These are phyloP conservation scores for Pythium coloratum DNA, from an alignment of 352 stramenopile species.

Conservation along the genomic window DNA sequence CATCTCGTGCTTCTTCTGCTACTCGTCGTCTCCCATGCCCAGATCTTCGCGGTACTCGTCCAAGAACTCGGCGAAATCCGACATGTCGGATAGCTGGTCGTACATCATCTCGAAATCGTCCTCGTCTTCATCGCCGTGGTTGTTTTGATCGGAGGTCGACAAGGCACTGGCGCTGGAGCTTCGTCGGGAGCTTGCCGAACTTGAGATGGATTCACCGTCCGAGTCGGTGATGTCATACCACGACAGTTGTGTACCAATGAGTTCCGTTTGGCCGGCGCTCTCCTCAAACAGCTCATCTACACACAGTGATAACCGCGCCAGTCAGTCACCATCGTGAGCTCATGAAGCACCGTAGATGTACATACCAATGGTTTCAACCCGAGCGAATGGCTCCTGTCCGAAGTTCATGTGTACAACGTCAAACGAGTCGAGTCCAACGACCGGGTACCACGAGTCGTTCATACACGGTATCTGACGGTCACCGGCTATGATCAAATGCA, in stretches of 20 bases:
- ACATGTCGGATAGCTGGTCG: slow-evolving; percentile 21
- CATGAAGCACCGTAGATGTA: background rate
- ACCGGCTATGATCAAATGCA: slow-evolving; percentile 23
- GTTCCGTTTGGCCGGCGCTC: slow-evolving; percentile 28
- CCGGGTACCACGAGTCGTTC: slow-evolving; percentile 65
- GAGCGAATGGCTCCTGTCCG: slow-evolving; percentile 68
- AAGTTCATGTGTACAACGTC: slow-evolving; percentile 84
- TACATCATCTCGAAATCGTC: slow-evolving; percentile 22
- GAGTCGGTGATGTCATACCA: slow-evolving; percentile 62
- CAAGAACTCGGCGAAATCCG: slow-evolving; percentile 10
- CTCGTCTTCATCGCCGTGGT: slow-evolving; percentile 27
- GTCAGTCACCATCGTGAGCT: background rate
- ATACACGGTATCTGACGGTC: slow-evolving; percentile 42
- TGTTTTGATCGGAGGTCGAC: background rate
- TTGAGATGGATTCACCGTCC: slow-evolving; percentile 24
- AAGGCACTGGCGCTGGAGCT: background rate
- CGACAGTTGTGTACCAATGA: slow-evolving; percentile 33
- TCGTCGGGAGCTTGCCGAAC: background rate
- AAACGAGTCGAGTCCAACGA: slow-evolving; percentile 80
- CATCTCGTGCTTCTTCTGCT: background rate
- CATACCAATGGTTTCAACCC: slow-evolving; percentile 46
- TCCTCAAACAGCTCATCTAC: slow-evolving; percentile 59
- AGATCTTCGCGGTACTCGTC: slow-evolving; percentile 5
- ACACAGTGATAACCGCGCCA: background rate
- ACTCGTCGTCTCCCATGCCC: background rate